A percentile compares a stretch with the other conserved stretches of the same genome.
phyloP scores from a whole-genome alignment of 2,329 filamentous ascomycete genomes.

The Pyricularia sp. region DNA sequence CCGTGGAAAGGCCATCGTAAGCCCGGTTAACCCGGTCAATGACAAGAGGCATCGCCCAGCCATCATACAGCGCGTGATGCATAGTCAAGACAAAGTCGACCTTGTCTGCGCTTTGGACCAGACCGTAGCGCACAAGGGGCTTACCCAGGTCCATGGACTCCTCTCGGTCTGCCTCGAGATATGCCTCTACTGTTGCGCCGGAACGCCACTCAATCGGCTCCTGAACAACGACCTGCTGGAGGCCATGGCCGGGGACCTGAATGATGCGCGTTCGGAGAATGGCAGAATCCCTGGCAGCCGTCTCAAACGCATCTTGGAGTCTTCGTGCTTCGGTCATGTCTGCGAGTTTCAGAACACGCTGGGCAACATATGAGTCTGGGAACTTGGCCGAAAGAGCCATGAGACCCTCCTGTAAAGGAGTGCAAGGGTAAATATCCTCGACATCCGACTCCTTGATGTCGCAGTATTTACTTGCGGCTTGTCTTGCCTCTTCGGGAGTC shows the following conservation, averaged over 20 bases:
- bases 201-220: slow-evolving; percentile 25
- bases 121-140: slow-evolving; percentile 34
- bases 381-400: slow-evolving; percentile 42
- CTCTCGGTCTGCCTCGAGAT: slow-evolving; percentile 29
- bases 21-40: slow-evolving; percentile 37
- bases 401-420: slow-evolving; percentile 43
- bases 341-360: slow-evolving; percentile 33
- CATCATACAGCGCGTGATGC: slow-evolving; percentile 48
- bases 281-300: slow-evolving; percentile 24
- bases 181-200: slow-evolving; percentile 25
- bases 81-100: slow-evolving; percentile 41
- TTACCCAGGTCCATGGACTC: slow-evolving; percentile 33
- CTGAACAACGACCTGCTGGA: slow-evolving; percentile 37
- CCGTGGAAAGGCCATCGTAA: slow-evolving; percentile 23
- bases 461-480: slow-evolving; percentile 14
- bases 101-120: slow-evolving; percentile 25
- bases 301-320: slow-evolving; percentile 33
- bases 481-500: background rate
- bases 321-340: slow-evolving; percentile 23
- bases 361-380: slow-evolving; percentile 42
- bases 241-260: slow-evolving; percentile 30
- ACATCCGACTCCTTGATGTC: slow-evolving; percentile 20
- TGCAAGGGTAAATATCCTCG: slow-evolving; percentile 45
- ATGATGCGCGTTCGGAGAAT: slow-evolving; percentile 41
- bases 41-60: slow-evolving; percentile 43